These are phyloP conservation scores for Tylopilus rubrobrunneus DNA, from an alignment of 768 basidiomycete genomes.

Conservation along the genomic window DNA sequence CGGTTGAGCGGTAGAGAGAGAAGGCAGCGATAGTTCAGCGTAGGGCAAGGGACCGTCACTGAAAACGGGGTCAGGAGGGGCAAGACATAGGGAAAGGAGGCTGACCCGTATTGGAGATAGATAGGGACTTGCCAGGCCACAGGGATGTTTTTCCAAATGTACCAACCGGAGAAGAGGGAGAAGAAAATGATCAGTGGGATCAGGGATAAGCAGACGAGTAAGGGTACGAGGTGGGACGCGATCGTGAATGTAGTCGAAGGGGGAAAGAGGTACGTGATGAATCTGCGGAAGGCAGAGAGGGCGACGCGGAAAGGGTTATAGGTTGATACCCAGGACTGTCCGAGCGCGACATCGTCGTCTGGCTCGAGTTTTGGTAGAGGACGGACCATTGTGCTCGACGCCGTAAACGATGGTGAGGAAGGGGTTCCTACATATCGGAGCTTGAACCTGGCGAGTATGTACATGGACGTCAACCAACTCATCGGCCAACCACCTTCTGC, in stretches of 20 bases:
- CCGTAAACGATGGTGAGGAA: not conserved
- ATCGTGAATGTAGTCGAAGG: slow-evolving; percentile 26
- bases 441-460: slow-evolving; percentile 7
- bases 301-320: slow-evolving; percentile 1
- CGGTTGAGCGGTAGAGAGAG: slow-evolving; percentile 56
- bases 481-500: slow-evolving; percentile 53
- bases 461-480: slow-evolving; percentile 33
- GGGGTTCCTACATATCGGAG: slow-evolving; percentile 16
- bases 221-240: slow-evolving; percentile 62
- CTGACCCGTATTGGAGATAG: slow-evolving; percentile 80
- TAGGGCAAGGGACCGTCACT: slow-evolving; percentile 68
- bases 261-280: slow-evolving; percentile 9
- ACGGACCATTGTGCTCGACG: slow-evolving; percentile 20
- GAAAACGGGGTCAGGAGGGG: slow-evolving; percentile 4
- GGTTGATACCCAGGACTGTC: not conserved
- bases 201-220: slow-evolving; percentile 55
- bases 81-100: slow-evolving; percentile 1
- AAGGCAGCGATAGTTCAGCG: slow-evolving; percentile 50
- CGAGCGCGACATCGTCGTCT: slow-evolving; percentile 6
- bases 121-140: slow-evolving; percentile 66
- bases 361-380: slow-evolving; percentile 18
- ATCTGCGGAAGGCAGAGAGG: not conserved
- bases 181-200: slow-evolving; percentile 60
- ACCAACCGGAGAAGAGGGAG: slow-evolving; percentile 64
- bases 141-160: slow-evolving; percentile 71